Conservation (phyloP, 768 basidiomycete genomes). For the Amanita rimosa region DNA sequence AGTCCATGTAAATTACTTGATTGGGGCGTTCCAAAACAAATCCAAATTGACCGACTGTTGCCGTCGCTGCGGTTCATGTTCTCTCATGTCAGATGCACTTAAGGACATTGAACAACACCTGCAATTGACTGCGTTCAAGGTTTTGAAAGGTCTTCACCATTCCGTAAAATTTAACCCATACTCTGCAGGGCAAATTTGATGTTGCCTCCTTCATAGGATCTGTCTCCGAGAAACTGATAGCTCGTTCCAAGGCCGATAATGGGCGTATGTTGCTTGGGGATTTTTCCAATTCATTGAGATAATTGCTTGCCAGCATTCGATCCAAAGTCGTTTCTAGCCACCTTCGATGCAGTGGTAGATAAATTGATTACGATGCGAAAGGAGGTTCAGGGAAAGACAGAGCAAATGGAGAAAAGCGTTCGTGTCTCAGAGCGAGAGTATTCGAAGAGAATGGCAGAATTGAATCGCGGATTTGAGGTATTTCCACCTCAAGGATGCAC, state of each 20-base stretch:
- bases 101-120: slow-evolving; percentile 35
- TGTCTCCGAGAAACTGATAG: slow-evolving; percentile 81
- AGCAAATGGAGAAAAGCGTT: slow-evolving; percentile 89
- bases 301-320: slow-evolving; percentile 60
- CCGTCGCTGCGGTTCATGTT: background rate
- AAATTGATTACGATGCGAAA: slow-evolving; percentile 77
- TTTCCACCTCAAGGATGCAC: slow-evolving; percentile 12
- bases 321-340: slow-evolving; percentile 84
- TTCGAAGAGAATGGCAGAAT: slow-evolving; percentile 85
- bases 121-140: slow-evolving; percentile 45
- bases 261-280: slow-evolving; percentile 45
- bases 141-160: slow-evolving; percentile 11
- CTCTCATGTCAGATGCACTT: slow-evolving; percentile 8
- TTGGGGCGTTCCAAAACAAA: slow-evolving; percentile 4
- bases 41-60: slow-evolving; percentile 6
- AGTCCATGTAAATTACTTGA: slow-evolving; percentile 24
- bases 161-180: slow-evolving; percentile 4
- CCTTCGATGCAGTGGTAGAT: slow-evolving; percentile 88
- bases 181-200: slow-evolving; percentile 66
- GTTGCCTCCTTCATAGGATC: slow-evolving; percentile 81
- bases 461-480: slow-evolving; percentile 92
- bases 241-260: slow-evolving; percentile 71
- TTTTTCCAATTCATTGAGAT: background rate
- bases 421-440: slow-evolving; percentile 86
- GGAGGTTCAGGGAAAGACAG: slow-evolving; percentile 83